Evolutionary conservation across 2,329 filamentous ascomycete species (phyloP), one percentile per base, ranked within the genome.

Genomic region (Xenoacremonium recifei): DNA sequence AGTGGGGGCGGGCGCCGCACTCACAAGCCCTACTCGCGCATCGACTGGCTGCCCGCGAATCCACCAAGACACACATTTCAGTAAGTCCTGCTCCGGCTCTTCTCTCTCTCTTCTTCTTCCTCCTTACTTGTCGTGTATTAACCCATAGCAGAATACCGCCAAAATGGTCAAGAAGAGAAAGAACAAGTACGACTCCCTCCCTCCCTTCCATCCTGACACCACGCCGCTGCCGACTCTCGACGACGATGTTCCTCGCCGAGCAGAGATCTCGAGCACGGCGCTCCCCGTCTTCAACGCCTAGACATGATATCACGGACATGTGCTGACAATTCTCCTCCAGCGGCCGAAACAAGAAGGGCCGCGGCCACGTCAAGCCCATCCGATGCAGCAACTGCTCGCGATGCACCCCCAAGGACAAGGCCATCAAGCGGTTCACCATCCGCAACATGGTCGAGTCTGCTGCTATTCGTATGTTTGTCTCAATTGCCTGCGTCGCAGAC

Each of bases 361-460:
- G 93, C 75, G 93, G 93, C 80, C 92, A 97, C 84, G 90, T 95
- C 79, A 99, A 99, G 85, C 95, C 93, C 69, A 96, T 99, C 79
- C 88, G 79, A 62, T 82, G 79, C 78, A 77, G 73, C 73, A 82
- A 82, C 78, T 82, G 79, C 79, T 80, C 78, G 70, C 82, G 86
- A 77, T 90, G 86, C 82, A 95, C 88, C 50, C 91, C 91, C 73
- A 99, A 99, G 87, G 93, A 99, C 71, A 99, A 99, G 89, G 93
- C 95, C 63, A 97, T 99, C 84, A 99, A 99, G 90, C 85, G 93
- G 79, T 99, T 99, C 84, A 99, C 93, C 79, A 82, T 99, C 83
- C 87, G 93, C 75, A 97, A 99, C 87, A 99, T 99, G 93, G 93
- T 99, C 62, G 93, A 99, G 80, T 96, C 91, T 68, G 93, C 95